These are phyloP conservation scores for Camellia granthamiana DNA, from an alignment of 148 eudicot genomes.

Conservation along the genomic window DNA sequence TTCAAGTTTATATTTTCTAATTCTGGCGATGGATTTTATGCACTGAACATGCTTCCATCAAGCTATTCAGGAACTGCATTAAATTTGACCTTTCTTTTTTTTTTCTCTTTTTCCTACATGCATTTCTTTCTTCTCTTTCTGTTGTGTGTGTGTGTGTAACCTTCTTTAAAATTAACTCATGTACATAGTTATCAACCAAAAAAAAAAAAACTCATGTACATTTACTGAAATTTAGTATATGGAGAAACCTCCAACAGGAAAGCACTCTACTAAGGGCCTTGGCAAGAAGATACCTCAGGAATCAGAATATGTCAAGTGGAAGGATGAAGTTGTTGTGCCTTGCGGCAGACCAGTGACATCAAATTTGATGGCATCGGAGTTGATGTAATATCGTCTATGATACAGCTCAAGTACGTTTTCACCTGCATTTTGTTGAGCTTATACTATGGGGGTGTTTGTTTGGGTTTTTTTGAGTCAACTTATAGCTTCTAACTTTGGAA, in stretches of 20 bases:
- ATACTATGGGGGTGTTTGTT: background rate
- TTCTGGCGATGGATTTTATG: background rate
- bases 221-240: conserved; percentile 49
- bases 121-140: background rate
- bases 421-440: background rate
- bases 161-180: background rate
- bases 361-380: conserved; percentile 65
- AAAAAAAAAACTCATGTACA: too few relatives aligned
- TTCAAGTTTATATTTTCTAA: background rate
- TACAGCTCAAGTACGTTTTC: conserved; percentile 79
- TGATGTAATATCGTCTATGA: conserved; percentile 95
- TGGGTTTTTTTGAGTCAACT: too few relatives aligned
- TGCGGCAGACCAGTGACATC: conserved; percentile 91
- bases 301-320: conserved; percentile 70
- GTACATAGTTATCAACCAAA: background rate
- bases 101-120: background rate
- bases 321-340: conserved; percentile 85
- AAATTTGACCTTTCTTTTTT: background rate
- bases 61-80: background rate
- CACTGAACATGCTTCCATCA: background rate
- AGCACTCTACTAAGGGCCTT: conserved; percentile 97
- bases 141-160: too few relatives aligned
- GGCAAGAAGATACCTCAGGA: conserved; percentile 81
- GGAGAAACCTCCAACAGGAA: conserved; percentile 90
- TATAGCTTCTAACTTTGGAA: too few relatives aligned